Base-by-base conservation (phyloP, 305 asterid species). In the Fraxinus sp. region DNA sequence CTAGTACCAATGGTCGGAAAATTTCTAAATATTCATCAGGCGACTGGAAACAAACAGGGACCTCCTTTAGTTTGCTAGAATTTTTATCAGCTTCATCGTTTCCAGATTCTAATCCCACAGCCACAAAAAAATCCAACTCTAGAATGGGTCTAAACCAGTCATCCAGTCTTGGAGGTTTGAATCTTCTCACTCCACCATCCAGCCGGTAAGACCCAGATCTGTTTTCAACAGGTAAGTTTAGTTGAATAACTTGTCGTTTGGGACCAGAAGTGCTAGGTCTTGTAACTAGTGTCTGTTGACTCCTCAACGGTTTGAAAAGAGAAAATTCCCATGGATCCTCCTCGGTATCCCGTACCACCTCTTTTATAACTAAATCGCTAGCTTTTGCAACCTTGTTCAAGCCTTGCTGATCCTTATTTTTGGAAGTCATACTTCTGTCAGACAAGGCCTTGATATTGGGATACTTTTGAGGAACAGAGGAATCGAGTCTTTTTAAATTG, bases 201-300 rank as follows among this genome's bases (percentile, higher is more conserved):
- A 83, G 78, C 90, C 92, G 90, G 86, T 86, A 83, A 81, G 85
- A 80, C 35, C 92, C 91, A 80, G 90, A 87, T 84, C 92, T 90
- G 86, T 87, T 92, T 79, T 86, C 87, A 52, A 79, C 83, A 20
- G 98, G 98, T 68, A 91, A 77, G 82, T 86, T 80, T 83, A 96
- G 96, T 87, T 93, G 98, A 88, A 96, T 96, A 88, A 91, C 94
- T 88, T 93, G 93, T 81, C 99, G 91, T 89, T 96, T 96, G 39
- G 94, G 94, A 80, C 87, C 93, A 80, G 92, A 71, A 85, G 79
- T 77, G 80, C 77, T 86, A 77, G 93, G 87, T 77, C 89, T 94
- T 77, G 88, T 84, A 82, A 86, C 78, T 64, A 85, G 85, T 73
- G 93, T 79, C 81, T 85, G 95, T 74, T 71, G 93, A 49, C 78